Evolutionary conservation across 306 rosid genomes (phyloP), one percentile per base, ranked within the genome.

Genomic region (Acacia acuminata): DNA sequence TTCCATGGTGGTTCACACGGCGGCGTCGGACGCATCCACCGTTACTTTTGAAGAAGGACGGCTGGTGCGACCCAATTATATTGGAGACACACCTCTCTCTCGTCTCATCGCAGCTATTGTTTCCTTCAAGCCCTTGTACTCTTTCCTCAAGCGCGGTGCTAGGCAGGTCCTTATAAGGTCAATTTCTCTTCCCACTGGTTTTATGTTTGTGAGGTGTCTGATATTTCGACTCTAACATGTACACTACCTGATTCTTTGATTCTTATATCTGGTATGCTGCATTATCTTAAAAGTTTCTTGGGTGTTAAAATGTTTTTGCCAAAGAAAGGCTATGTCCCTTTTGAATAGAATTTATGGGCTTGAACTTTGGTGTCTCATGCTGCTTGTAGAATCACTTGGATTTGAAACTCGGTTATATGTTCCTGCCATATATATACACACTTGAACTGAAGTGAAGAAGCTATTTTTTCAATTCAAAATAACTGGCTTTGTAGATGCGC

Each of bases 91-190:
- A 61, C 86, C 89, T 42, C 87, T 91, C 32, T 91, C 95, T 53
- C 91, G 90, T 50, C 38, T 88, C 8, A 93, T 91, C 27, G 64
- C 82, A 15, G 83, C 93, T 82, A 77, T 91, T 1, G 86, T 91
- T 72, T 85, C 91, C 61, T 86, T 89, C 86, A 89, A 89, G 80
- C 95, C 95, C 13, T 25, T 89, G n/a, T 89, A 82, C 82, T 91
- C 90, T 74, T 4, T 91, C 72, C 95, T 91, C 76, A 89, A 89
- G 82, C 88, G 86, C 71, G 93, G 88, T 11, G 93, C 95, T 43
- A 88, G 95, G 80, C 88, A 80, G 15, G 93, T 85, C 70, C 42
- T 91, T 1, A 88, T 91, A 81, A 89, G 93, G 95, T 91, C 65
- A 45, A n/a, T 76, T 27, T 9, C 24, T 15, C 40, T 1, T 17